Base-by-base conservation (phyloP, 257 asterid genomes). In the Nicotiana undulata region DNA sequence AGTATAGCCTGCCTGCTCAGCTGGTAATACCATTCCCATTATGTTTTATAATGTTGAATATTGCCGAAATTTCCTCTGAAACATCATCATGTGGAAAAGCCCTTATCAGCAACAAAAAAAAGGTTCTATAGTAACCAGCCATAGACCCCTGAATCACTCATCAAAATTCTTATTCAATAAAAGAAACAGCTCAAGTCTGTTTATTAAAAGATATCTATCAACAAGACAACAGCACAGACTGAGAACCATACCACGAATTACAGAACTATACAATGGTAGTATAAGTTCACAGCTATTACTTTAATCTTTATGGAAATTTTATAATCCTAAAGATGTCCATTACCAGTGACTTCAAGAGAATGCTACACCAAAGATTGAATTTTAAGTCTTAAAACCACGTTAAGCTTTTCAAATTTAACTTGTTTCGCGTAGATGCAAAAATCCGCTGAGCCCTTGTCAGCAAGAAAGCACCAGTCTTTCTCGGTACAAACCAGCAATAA, bases 11-110 rank as follows among this genome's bases (percentile, higher is more conserved):
- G 26, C 83, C 59, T 77, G 82, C 75, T 84, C 84, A 37, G 77
- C 84, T 15, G 79, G 84, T 70, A 86, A 78, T 75, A 84, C 85
- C 40, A 66, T 88, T 79, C 88, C 95, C 97, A 92, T 92, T 68
- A 64, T 63, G 63, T 58, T 28, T 65, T 49, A 49, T 51, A 22
- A 12, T 28, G 53, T n/a, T 44, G 24, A 52, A 29, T 59, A 46
- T 49, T 61, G 28, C 12, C 4, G 24, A 49, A 49, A 49, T 74
- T 26, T 49, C 17, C 79, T 74, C 24, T 74, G 61, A 49, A 74
- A 49, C 61, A 46, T 49, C 34, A 72, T 15, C 78, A 74, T 24
- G 78, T 49, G 4, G 44, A 49, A 26, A 49, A 10, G 17, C 8
- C 61, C 61, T 26, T 24, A 11, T 26, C 40, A 63, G 40, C 68